phyloP scores from a whole-genome alignment of 176 grass and related monocot species.

The Elymus sibiricus region DNA sequence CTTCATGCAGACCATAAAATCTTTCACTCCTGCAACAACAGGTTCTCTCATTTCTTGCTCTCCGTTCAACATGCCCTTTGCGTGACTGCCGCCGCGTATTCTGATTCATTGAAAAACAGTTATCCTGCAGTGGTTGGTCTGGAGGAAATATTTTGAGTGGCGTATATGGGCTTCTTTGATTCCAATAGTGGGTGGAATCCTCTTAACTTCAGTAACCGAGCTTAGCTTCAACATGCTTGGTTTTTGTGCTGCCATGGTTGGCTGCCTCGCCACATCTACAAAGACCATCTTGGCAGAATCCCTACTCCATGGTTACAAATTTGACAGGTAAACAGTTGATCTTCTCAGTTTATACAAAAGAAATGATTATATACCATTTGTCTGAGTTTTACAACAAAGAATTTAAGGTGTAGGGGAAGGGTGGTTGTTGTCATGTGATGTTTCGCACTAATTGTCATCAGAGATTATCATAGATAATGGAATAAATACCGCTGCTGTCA shows the following conservation, averaged over 20 bases:
- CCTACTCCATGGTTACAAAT: constrained; percentile 84
- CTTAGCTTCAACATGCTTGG: constrained; percentile 77
- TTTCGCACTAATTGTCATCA: not conserved
- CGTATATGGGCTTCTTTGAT: constrained; percentile 78
- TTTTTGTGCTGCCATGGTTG: constrained; percentile 76
- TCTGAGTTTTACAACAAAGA: not conserved
- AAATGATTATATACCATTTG: not conserved
- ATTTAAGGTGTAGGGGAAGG: not conserved
- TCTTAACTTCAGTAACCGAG: constrained; percentile 70
- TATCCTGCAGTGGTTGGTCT: constrained; percentile 79
- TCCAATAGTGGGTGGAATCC: constrained; percentile 74
- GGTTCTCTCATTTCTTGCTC: constrained; percentile 33
- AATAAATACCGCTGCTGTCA: not conserved
- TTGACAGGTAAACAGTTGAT: constrained; percentile 56
- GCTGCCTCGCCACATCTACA: constrained; percentile 79
- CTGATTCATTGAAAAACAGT: constrained; percentile 46
- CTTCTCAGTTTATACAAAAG: not conserved
- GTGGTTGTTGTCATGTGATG: not conserved
- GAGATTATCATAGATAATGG: not conserved
- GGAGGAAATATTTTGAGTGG: constrained; percentile 77
- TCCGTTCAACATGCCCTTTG: not conserved
- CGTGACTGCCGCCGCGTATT: not conserved
- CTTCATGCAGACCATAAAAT: constrained; percentile 99
- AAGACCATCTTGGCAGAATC: constrained; percentile 87
- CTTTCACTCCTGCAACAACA: constrained; percentile 97